These are phyloP conservation scores for Apophysomyces trapeziformis DNA, from an alignment of 371 early-diverging fungal genomes.

Conservation along the genomic window DNA sequence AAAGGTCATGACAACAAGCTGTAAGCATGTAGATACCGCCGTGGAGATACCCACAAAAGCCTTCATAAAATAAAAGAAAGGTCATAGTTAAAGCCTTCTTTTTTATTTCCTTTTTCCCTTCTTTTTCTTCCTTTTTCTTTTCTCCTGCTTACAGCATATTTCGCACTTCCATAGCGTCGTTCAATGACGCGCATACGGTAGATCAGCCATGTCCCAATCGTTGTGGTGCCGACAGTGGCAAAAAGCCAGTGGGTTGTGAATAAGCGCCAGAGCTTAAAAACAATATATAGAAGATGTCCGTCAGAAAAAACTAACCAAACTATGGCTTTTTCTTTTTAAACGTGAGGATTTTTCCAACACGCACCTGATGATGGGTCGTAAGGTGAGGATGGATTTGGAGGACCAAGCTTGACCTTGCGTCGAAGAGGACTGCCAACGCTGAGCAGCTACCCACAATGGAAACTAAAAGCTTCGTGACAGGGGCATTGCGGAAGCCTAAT, in stretches of 20 bases:
- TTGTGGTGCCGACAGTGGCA: slow-evolving; percentile 56
- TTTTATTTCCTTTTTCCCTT: slow-evolving; percentile 2
- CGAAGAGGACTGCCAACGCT: slow-evolving; percentile 53
- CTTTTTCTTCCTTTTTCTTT: not conserved
- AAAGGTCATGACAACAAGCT: slow-evolving; percentile 14
- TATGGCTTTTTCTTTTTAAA: no score
- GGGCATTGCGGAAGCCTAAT: slow-evolving; percentile 69
- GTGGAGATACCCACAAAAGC: not conserved
- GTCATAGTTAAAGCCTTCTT: not conserved
- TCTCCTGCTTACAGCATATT: slow-evolving; percentile 50
- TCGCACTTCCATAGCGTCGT: slow-evolving; percentile 70
- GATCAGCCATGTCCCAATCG: slow-evolving; percentile 65
- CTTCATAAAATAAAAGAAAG: not conserved
- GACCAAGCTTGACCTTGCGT: slow-evolving; percentile 47
- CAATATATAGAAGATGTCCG: not conserved
- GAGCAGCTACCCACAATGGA: slow-evolving; percentile 63
- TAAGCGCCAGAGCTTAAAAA: slow-evolving; percentile 57
- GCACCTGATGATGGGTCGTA: slow-evolving; percentile 58
- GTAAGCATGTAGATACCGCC: slow-evolving; percentile 4
- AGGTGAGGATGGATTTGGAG: slow-evolving; percentile 52
- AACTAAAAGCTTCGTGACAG: slow-evolving; percentile 66
- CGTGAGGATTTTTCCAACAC: no score
- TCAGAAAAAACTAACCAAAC: no score
- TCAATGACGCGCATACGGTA: slow-evolving; percentile 69
- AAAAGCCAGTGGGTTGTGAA: slow-evolving; percentile 62